Evolutionary conservation across 1,284 basidiomycete species (phyloP), one percentile per base, ranked within the genome.

Genomic region (Papiliotrema laurentii): DNA sequence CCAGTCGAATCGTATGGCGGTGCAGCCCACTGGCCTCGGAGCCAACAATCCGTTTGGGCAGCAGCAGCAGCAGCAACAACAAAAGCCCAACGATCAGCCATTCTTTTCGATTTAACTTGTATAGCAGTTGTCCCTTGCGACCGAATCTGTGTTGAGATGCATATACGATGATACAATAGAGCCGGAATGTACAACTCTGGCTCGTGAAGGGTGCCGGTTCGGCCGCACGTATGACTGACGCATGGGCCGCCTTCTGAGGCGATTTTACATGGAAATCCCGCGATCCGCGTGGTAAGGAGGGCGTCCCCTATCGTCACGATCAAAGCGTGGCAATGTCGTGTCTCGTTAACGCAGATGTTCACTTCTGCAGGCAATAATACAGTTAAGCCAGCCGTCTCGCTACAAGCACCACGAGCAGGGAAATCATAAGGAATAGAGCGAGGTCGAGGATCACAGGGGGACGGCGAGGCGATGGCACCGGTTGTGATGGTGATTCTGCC

Each of bases 1-100:
- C 46, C 49, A 58, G 25, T 67, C 83, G 7, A 85, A 83, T 25
- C 75, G 80, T 27, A 26, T 82, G 19, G 73, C 78, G 14, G 59
- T 76, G 2, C 83, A 87, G 64, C 79, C 80, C 63, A 84, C 85
- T 2, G 60, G 61, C 19, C 59, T 68, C 5, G 67, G 64, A 7
- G 77, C 71, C 16, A 80, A 86, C 69, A 91, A 91, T 63, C 88
- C 88, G 10, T 91, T 90, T 68, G 81, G 82, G 31, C 71, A 83
- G 55, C 78, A 79, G 51, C 75, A 80, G 58, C 78, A 80, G 36
- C 61, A 61, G 43, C 56, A 59, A 47, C 54, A 56, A 39, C 61
- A 63, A 53, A 56, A 56, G 47, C 73, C 66, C 58, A 75, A 61
- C 58, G 87, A 91, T 21, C 85, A 86, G 66, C 89, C 89, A 3